Base-by-base conservation (phyloP, 2,329 filamentous ascomycete genomes). In the Calycina herbarum region DNA sequence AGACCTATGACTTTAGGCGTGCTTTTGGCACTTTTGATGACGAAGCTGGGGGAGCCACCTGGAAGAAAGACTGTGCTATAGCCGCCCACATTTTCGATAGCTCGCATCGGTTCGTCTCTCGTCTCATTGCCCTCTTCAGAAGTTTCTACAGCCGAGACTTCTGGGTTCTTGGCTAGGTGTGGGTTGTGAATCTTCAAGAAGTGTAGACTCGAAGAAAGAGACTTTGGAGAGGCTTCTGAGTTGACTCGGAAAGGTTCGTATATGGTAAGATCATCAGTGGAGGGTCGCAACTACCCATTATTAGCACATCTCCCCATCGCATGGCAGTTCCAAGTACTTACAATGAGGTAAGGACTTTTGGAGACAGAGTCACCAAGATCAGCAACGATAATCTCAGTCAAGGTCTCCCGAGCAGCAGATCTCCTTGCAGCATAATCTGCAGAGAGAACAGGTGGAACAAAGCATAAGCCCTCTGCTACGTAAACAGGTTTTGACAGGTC, bases 61-160 rank as follows among this genome's bases (percentile, higher is more conserved):
- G 93, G 89, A 60, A 97, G 83, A 74, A 97, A 95, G 0, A 98
- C 89, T 1, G 91, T 86, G 73, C 87, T 89, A 76, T 94, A 93
- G 2, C 93, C 92, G 35, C 85, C 86, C n/a, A 97, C 75, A 64
- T 92, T 89, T 64, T 80, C 63, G 27, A 84, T 72, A 54, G 76
- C 73, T 61, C 81, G 79, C 71, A 85, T 76, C 24, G 79, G 77
- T 58, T 75, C 81, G 59, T 78, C 75, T 62, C 81, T 76, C 66
- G 67, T 76, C 68, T 65, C 75, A 75, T 64, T 70, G 8, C 84
- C 82, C n/a, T 84, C 80, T 27, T 87, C 81, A 17, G 81, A 78
- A 0, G 79, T 75, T 33, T 84, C 79, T 7, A 82, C 78, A 2
- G 82, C 80, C 38, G 80, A 79, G 60, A 85, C 77, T 56, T 81